Percentiles rank a stretch among this genome's conserved stretches.
Conservation (phyloP, 495 filamentous ascomycete genomes). For the Podospora comata region DNA sequence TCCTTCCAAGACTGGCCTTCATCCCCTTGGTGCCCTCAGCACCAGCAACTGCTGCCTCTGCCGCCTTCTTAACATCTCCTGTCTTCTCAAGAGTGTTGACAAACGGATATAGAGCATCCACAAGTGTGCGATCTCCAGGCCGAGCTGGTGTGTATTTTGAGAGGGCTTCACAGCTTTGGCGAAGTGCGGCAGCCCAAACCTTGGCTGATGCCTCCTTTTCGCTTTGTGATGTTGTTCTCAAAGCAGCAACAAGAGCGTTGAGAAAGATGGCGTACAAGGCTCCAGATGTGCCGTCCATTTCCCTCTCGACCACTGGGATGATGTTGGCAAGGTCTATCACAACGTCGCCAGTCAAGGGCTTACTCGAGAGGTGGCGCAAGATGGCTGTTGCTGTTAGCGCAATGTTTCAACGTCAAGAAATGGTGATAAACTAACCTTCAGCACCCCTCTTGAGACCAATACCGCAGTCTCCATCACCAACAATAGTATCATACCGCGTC, state of each 20-base stretch:
- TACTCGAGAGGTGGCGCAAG: slow-evolving; percentile 58
- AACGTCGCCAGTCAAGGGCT: slow-evolving; percentile 61
- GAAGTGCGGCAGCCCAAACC: slow-evolving; percentile 73
- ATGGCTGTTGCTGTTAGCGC: slow-evolving; percentile 52
- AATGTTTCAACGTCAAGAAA: neutral
- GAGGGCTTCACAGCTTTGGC: slow-evolving; percentile 65
- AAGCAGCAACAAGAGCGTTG: slow-evolving; percentile 75
- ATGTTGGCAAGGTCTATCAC: slow-evolving; percentile 71
- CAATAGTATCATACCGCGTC: slow-evolving; percentile 85
- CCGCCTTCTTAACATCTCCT: slow-evolving; percentile 64
- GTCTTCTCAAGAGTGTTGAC: slow-evolving; percentile 63
- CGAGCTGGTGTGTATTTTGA: slow-evolving; percentile 85
- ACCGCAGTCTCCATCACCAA: slow-evolving; percentile 95
- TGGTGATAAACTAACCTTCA: slow-evolving; percentile 54
- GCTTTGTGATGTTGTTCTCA: slow-evolving; percentile 53
- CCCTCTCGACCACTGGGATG: slow-evolving; percentile 76
- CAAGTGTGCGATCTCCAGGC: slow-evolving; percentile 82
- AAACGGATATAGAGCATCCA: slow-evolving; percentile 89
- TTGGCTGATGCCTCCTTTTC: slow-evolving; percentile 46
- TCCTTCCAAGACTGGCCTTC: slow-evolving; percentile 81
- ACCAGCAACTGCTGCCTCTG: slow-evolving; percentile 68
- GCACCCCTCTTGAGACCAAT: slow-evolving; percentile 86
- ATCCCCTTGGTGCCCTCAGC: slow-evolving; percentile 86
- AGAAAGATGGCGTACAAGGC: slow-evolving; percentile 96
- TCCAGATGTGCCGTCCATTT: slow-evolving; percentile 95